Base-by-base conservation (phyloP, 257 asterid species). In the Ilex asprella region DNA sequence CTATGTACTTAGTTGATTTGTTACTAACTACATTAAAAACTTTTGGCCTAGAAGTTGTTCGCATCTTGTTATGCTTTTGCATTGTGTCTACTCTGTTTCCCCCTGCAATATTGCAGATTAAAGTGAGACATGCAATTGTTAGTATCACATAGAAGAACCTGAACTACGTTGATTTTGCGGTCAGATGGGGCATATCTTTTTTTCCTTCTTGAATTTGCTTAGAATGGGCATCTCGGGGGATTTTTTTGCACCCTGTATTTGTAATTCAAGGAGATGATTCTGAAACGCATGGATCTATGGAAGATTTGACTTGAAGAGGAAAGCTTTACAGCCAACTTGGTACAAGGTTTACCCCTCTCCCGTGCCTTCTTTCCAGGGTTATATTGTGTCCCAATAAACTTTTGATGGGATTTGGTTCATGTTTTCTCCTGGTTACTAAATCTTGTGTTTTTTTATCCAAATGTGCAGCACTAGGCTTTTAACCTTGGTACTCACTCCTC, bases 171-270 rank as follows among this genome's bases (percentile, higher is more conserved):
- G 59, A 43, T 58, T 67, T 76, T 83, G 68, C 99, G 86, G 97
- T 73, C 70, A 73, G 70, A 80, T 76, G 58, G 91, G 88, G 14
- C 85, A 74, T 67, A 83, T 92, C 74, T 21, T 21, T 21, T 21
- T 21, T 21, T 21, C 27, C 27, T 21, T 21, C 1, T 78, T 43
- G 59, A 43, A 59, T 67, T 76, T 83, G 68, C 99, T n/a, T 3
- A 50, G 55, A 50, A 50, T 2, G 55, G 55, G 13, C 13, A 50
- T n/a, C 13, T 50, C 3, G 15, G 15, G 30, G 30, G 8, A 7
- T 6, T 4, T 14, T 14, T 53, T 53, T 53, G 8, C 27, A 53
- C 57, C 30, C 6, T 15, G 57, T 15, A 6, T 53, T 53, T 53
- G 57, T 53, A 21, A 53, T 53, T 53, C 57, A 53, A 53, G 57